Conservation (phyloP, 148 eudicot genomes). For the Rhododendron vialii region DNA sequence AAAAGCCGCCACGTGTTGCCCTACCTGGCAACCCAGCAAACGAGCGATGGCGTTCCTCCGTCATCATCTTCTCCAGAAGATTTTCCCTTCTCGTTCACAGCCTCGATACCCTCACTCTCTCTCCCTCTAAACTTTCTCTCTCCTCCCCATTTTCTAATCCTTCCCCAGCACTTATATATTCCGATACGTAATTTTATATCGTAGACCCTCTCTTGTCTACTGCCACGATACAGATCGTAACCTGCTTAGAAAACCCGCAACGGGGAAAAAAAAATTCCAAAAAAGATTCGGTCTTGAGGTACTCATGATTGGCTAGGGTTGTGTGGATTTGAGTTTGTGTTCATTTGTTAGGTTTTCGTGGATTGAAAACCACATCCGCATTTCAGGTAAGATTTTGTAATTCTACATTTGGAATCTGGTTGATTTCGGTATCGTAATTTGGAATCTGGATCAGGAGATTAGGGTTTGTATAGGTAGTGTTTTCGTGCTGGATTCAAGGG, state of each 20-base stretch:
- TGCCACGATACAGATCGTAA: neutral
- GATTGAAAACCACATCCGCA: neutral
- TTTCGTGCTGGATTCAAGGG: slow-evolving; percentile 1
- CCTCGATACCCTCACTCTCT: neutral
- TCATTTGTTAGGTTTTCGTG: slow-evolving; percentile 1
- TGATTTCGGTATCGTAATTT: neutral
- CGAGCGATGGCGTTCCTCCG: slow-evolving; percentile 18
- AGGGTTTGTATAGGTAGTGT: neutral
- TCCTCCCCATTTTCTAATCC: neutral
- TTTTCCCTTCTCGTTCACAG: neutral
- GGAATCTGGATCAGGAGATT: neutral
- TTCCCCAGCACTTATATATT: neutral
- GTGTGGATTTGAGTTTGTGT: neutral
- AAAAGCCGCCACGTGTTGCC: slow-evolving; percentile 32
- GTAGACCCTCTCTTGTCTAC: neutral
- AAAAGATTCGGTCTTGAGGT: neutral
- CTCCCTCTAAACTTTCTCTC: neutral
- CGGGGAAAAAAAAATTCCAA: neutral
- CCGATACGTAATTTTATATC: neutral
- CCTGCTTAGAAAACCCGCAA: neutral
- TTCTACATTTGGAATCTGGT: neutral
- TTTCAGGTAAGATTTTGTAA: slow-evolving; percentile 5
- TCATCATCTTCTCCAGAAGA: slow-evolving; percentile 11
- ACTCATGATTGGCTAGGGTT: slow-evolving; percentile 1
- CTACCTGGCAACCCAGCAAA: slow-evolving; percentile 31